Evolutionary conservation across 2,329 filamentous ascomycete genomes (phyloP).

Genomic region (Cadophora sp.): DNA sequence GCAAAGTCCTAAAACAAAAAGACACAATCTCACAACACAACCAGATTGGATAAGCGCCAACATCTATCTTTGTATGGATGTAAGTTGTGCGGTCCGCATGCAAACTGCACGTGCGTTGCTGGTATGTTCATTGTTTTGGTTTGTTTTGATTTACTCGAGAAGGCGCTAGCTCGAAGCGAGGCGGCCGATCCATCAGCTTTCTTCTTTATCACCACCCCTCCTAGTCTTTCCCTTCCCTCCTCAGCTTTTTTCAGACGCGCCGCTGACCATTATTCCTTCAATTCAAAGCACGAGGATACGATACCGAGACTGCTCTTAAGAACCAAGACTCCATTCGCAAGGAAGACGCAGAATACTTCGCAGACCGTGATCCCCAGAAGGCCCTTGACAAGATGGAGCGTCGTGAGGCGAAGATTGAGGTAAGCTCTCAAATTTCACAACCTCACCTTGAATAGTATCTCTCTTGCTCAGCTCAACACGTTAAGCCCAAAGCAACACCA

Average conservation of each 20-base stretch:
- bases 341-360: not conserved
- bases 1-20: not conserved
- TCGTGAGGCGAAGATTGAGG: not conserved
- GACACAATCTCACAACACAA: not conserved
- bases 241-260: not conserved
- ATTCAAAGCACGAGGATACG: not conserved
- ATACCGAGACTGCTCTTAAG: not conserved
- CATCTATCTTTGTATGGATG: not conserved
- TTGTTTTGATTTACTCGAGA: constrained; percentile 9
- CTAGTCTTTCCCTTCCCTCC: not conserved
- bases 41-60: not conserved
- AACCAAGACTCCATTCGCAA: not conserved
- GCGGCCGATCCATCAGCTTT: not conserved
- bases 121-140: constrained; percentile 3
- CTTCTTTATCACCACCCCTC: not conserved
- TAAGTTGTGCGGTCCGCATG: constrained; percentile 1
- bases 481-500: not conserved
- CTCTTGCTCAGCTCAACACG: not conserved
- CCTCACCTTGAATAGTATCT: not conserved
- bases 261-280: not conserved
- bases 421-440: not conserved
- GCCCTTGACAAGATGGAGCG: not conserved
- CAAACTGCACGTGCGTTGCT: not conserved
- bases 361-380: not conserved
- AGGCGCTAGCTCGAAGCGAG: constrained; percentile 10